Conservation (phyloP, 2,329 filamentous ascomycete genomes). For the Pyrenophora teres region DNA sequence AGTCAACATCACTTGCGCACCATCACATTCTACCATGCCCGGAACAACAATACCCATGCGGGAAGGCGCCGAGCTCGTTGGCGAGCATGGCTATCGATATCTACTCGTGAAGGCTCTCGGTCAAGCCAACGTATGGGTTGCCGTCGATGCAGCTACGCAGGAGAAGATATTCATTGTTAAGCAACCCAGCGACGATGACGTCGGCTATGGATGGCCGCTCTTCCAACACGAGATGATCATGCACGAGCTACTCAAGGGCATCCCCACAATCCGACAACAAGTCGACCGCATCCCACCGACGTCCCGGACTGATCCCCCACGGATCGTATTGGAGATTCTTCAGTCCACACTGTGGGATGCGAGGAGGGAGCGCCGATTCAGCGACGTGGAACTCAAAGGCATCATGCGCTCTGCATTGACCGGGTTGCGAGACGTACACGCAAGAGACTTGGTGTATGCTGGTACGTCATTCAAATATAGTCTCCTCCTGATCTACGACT, state of each 20-base stretch:
- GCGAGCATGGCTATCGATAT: conserved; percentile 15
- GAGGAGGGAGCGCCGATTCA: conserved; percentile 13
- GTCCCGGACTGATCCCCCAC: conserved; percentile 7
- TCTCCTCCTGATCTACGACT: neutral
- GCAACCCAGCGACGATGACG: conserved; percentile 15
- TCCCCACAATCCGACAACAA: conserved; percentile 13
- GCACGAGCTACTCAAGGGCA: conserved; percentile 16
- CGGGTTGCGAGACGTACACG: conserved; percentile 15
- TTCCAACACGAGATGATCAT: conserved; percentile 19
- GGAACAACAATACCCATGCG: conserved; percentile 10
- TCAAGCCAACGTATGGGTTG: conserved; percentile 16
- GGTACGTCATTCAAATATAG: conserved; percentile 1
- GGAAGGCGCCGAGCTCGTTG: conserved; percentile 15
- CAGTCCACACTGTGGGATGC: conserved; percentile 17
- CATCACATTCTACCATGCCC: conserved; percentile 1
- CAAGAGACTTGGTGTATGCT: conserved; percentile 13
- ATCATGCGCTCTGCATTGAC: conserved; percentile 14
- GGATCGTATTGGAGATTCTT: conserved; percentile 13
- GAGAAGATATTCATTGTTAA: conserved; percentile 18
- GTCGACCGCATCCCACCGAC: conserved; percentile 15
- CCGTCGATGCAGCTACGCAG: conserved; percentile 16
- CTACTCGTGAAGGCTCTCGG: conserved; percentile 15
- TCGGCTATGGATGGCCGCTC: conserved; percentile 11
- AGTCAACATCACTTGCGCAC: neutral
- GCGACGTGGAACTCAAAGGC: conserved; percentile 15